phyloP scores from a whole-genome alignment of 345 rosid genomes.

The Citrus sp. region DNA sequence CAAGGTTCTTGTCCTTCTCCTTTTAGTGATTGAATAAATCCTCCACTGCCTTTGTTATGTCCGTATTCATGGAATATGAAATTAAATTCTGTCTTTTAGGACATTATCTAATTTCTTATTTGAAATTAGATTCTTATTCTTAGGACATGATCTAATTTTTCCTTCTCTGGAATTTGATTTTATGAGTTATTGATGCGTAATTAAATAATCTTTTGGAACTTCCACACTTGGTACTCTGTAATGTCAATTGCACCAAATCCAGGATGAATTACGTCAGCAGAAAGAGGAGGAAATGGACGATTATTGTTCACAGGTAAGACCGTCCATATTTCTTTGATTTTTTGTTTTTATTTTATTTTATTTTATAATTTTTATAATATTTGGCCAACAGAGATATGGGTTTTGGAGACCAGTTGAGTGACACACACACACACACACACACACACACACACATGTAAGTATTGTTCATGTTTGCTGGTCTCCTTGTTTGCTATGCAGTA shows the following conservation, averaged over 20 bases:
- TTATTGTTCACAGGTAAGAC: constrained; percentile 86
- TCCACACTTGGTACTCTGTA: not conserved
- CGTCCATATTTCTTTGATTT: not conserved
- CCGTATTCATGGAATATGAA: not conserved
- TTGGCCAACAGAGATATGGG: not conserved
- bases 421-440: no score
- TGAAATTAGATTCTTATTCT: no score
- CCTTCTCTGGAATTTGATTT: not conserved
- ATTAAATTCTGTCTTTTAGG: not conserved
- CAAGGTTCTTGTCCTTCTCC: constrained; percentile 44
- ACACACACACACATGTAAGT: not conserved
- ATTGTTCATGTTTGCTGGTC: not conserved
- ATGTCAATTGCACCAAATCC: constrained; percentile 6
- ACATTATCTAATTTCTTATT: no score
- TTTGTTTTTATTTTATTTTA: not conserved
- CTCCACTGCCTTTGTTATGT: not conserved
- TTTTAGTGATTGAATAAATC: constrained; percentile 1
- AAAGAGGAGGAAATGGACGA: constrained; percentile 97
- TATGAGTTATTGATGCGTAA: not conserved
- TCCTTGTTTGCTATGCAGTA: not conserved
- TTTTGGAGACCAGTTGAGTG: not conserved
- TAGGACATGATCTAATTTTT: not conserved
- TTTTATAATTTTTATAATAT: not conserved
- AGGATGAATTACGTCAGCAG: constrained; percentile 85
- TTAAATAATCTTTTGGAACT: not conserved